Evolutionary conservation across 257 asterid genomes (phyloP).

Genomic region (Ajuga chamaepitys): DNA sequence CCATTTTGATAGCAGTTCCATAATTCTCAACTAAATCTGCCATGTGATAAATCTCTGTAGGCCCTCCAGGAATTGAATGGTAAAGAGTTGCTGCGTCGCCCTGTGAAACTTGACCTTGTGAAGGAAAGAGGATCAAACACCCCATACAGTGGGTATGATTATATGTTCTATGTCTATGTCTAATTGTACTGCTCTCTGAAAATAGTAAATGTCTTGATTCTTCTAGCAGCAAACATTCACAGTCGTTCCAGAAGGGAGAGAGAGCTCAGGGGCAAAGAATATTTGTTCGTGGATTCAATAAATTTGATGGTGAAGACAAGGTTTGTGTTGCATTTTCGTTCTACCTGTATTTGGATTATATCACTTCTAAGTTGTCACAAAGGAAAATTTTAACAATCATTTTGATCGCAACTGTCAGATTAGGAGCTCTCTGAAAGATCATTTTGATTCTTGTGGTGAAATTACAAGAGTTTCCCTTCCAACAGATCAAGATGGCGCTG

Average conservation of each 20-base stretch:
- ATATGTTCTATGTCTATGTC: not conserved
- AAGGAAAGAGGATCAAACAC: constrained; percentile 55
- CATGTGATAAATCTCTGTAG: constrained; percentile 24
- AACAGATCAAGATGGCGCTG: constrained; percentile 44
- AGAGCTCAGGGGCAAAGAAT: constrained; percentile 38
- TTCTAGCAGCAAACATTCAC: constrained; percentile 11
- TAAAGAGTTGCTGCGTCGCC: constrained; percentile 55
- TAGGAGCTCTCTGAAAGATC: constrained; percentile 51
- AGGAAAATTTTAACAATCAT: not conserved
- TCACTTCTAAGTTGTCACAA: not conserved
- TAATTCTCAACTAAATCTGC: not conserved
- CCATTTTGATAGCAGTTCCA: not conserved
- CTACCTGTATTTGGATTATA: not conserved
- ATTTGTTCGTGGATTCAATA: constrained; percentile 67
- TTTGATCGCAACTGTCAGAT: constrained; percentile 32
- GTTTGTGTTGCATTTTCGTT: constrained; percentile 24
- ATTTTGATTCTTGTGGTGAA: constrained; percentile 74
- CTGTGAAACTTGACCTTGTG: constrained; percentile 57
- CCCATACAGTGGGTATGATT: constrained; percentile 49
- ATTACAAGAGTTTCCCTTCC: constrained; percentile 57
- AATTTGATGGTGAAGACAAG: constrained; percentile 34
- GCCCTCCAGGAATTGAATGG: constrained; percentile 64
- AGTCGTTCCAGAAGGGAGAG: constrained; percentile 39
- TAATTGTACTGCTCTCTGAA: too few relatives aligned
- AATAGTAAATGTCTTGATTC: not conserved